phyloP scores from a whole-genome alignment of 352 stramenopile genomes.

The Phytophthora multivora region DNA sequence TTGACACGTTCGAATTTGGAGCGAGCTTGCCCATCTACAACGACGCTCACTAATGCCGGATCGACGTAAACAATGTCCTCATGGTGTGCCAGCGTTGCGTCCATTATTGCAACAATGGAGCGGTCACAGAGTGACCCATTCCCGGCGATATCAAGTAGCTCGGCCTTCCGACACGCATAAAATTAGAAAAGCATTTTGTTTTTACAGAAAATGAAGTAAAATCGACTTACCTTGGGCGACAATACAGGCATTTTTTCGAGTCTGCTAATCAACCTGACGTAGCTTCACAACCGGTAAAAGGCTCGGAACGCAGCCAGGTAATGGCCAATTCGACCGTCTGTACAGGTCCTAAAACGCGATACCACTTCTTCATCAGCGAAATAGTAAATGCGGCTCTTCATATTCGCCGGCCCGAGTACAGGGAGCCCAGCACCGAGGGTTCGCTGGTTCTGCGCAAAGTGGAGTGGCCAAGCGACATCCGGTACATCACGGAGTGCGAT shows the following conservation, averaged over 20 bases:
- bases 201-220: no score
- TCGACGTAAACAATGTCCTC: background rate
- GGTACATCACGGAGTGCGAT: background rate
- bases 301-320: background rate
- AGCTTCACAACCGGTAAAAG: background rate
- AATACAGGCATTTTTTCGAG: background rate
- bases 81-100: no score
- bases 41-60: background rate
- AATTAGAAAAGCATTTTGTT: no score
- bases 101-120: background rate
- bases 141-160: background rate
- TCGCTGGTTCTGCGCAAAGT: background rate
- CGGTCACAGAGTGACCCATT: background rate
- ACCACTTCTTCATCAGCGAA: background rate
- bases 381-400: no score
- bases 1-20: background rate
- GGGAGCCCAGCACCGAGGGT: background rate
- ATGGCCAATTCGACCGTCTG: background rate
- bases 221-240: background rate
- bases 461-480: background rate
- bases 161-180: background rate
- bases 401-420: background rate
- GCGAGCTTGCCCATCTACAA: background rate
- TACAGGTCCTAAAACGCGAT: background rate
- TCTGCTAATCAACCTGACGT: background rate